A percentile compares a stretch with the other conserved stretches of the same genome.
phyloP scores from a whole-genome alignment of 306 rosid species.

The Cercis canadensis region DNA sequence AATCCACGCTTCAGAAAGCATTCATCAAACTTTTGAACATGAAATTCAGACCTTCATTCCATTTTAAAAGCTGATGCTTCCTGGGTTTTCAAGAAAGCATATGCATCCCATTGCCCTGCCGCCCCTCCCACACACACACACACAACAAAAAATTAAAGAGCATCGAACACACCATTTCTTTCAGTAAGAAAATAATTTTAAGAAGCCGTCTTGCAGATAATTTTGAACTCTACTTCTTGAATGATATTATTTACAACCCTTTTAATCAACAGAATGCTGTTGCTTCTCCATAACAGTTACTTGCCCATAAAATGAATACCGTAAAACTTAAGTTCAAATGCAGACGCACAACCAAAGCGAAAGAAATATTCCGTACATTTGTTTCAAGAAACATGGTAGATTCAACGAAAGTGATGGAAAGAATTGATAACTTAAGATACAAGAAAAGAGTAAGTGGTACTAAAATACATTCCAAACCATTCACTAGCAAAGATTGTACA shows the following conservation, averaged over 20 bases:
- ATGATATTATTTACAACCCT: no score
- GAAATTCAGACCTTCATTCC: not conserved
- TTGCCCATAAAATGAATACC: not conserved
- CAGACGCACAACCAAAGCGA: not conserved
- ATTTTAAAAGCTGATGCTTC: constrained; percentile 4
- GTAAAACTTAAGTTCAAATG: not conserved
- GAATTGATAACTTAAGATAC: constrained; percentile 45
- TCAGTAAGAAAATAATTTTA: not conserved
- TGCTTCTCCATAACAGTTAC: not conserved
- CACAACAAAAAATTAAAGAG: no score
- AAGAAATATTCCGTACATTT: constrained; percentile 3
- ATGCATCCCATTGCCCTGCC: not conserved
- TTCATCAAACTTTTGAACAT: constrained; percentile 4
- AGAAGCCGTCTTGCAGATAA: no score
- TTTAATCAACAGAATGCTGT: not conserved
- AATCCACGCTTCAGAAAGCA: not conserved
- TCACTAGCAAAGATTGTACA: not conserved
- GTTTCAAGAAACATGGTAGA: not conserved
- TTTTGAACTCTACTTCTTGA: no score
- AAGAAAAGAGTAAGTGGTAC: constrained; percentile 40
- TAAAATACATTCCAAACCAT: constrained; percentile 2
- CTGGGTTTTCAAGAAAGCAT: not conserved
- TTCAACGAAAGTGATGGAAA: not conserved
- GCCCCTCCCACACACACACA: no score
- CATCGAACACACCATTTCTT: no score